Evolutionary conservation across 1,284 basidiomycete genomes (phyloP).

Genomic region (Anthracocystis setariae): DNA sequence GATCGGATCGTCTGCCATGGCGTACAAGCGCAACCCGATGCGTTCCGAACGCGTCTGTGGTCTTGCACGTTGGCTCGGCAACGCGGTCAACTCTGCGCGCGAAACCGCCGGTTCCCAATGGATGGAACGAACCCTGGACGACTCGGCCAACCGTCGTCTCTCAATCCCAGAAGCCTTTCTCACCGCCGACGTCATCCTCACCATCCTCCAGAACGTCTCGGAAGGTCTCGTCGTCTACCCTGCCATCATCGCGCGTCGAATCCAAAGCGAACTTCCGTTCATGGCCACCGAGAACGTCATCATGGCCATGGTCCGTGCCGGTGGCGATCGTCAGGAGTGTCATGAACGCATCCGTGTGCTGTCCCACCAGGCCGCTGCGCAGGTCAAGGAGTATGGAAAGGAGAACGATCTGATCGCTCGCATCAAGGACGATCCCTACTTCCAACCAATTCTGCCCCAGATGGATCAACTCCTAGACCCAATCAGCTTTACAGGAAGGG

Average conservation of each 20-base stretch:
- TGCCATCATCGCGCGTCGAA: slow-evolving; percentile 88
- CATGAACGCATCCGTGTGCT: slow-evolving; percentile 95
- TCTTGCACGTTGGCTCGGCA: slow-evolving; percentile 82
- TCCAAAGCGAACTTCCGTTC: slow-evolving; percentile 95
- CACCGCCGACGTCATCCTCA: slow-evolving; percentile 94
- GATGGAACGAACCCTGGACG: slow-evolving; percentile 67
- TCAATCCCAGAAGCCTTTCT: slow-evolving; percentile 97
- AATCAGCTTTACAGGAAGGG: slow-evolving; percentile 55
- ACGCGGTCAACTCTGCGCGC: slow-evolving; percentile 60
- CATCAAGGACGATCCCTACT: slow-evolving; percentile 77
- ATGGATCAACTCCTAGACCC: slow-evolving; percentile 68
- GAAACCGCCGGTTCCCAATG: slow-evolving; percentile 70
- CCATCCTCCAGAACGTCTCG: slow-evolving; percentile 93
- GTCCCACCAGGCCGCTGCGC: slow-evolving; percentile 93
- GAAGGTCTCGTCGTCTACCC: slow-evolving; percentile 99
- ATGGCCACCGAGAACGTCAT: slow-evolving; percentile 97
- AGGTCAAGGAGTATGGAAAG: slow-evolving; percentile 93
- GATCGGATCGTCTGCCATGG: slow-evolving; percentile 95
- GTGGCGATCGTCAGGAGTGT: slow-evolving; percentile 94
- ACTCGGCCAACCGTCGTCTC: slow-evolving; percentile 91
- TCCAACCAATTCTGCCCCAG: slow-evolving; percentile 72
- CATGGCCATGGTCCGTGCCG: slow-evolving; percentile 95
- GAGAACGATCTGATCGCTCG: slow-evolving; percentile 96
- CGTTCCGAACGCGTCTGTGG: slow-evolving; percentile 96
- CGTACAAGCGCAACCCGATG: slow-evolving; percentile 99